Conservation (phyloP, 208 protist genomes). For the Leishmania mexicana region DNA sequence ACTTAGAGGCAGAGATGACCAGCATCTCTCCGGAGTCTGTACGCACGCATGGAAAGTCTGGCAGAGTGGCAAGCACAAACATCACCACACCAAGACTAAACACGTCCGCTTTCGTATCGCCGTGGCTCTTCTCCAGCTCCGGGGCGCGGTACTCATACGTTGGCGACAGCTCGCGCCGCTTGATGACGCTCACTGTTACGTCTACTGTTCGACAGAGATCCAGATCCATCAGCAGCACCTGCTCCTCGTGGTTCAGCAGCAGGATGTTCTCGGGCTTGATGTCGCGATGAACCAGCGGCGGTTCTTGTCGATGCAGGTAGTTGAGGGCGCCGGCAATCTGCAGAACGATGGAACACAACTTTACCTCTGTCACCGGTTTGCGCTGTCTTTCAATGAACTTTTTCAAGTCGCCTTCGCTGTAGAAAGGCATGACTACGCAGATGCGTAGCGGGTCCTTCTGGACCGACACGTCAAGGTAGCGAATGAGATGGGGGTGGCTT, state of each 20-base stretch:
- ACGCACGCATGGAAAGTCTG: slow-evolving; percentile 61
- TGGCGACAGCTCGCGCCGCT: slow-evolving; percentile 36
- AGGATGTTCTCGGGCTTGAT: slow-evolving; percentile 93
- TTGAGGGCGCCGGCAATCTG: slow-evolving; percentile 78
- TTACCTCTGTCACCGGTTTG: slow-evolving; percentile 58
- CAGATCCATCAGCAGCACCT: slow-evolving; percentile 89
- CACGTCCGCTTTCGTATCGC: slow-evolving; percentile 80
- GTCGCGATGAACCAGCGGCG: slow-evolving; percentile 86
- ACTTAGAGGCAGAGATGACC: slow-evolving; percentile 60
- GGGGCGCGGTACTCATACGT: slow-evolving; percentile 86
- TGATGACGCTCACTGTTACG: slow-evolving; percentile 43
- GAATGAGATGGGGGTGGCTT: slow-evolving; percentile 81
- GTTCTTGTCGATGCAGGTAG: slow-evolving; percentile 80
- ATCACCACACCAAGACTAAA: slow-evolving; percentile 86
- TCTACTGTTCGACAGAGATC: slow-evolving; percentile 76
- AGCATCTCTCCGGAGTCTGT: slow-evolving; percentile 53
- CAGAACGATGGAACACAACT: slow-evolving; percentile 77
- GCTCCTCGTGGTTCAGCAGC: slow-evolving; percentile 75
- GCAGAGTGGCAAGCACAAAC: slow-evolving; percentile 77
- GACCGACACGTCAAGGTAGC: slow-evolving; percentile 78
- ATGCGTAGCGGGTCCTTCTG: slow-evolving; percentile 53
- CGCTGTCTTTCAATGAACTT: slow-evolving; percentile 64
- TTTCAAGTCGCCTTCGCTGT: slow-evolving; percentile 77
- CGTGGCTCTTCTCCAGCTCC: slow-evolving; percentile 47
- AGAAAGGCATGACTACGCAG: slow-evolving; percentile 85